Evolutionary conservation across 129 eudicot species (phyloP), one percentile per base, ranked within the genome.

Genomic region (Oenanthe sinensis): DNA sequence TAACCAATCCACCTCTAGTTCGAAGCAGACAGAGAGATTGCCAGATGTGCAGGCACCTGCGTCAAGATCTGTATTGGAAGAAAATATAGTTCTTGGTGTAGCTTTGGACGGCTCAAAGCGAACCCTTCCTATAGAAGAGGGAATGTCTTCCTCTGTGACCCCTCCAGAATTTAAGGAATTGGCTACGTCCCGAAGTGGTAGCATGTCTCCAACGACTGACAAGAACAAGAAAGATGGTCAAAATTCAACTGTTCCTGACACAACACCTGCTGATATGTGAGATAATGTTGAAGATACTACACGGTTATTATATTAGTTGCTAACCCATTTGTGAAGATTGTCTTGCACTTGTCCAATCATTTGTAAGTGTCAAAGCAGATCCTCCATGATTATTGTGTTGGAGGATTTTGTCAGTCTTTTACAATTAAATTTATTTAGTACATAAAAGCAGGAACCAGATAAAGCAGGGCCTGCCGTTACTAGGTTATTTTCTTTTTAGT

Each of bases 81-180:
- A 93, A 77, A 93, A 91, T 77, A 89, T 93, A 36, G 91, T 93
- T 67, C 96, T 93, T n/a, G 98, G 97, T 68, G 98, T 93, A 75
- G 98, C 98, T 45, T 83, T 93, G 77, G 97, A 91, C 83, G 98
- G 98, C 14, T 91, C 97, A 20, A 95, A 88, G 81, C 90, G 97
- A 82, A 95, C 97, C 43, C 93, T 93, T 74, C 97, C 97, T 24
- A 93, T 93, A 81, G 98, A 93, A 78, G 97, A 91, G 46, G 96
- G 77, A 67, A 81, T 85, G 82, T 87, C 71, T 50, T 43, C 88
- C 37, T 55, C 86, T 67, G 54, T 84, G 44, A 30, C 76, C 72
- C 33, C 81, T 0, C 81, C 82, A 77, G 96, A 88, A 76, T 75
- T 42, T 8, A 91, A 91, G 79, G 93, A 91, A 82, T 45, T 91